phyloP scores from a whole-genome alignment of 2,329 filamentous ascomycete genomes.

The Ceratocystis cacaofunesta region DNA sequence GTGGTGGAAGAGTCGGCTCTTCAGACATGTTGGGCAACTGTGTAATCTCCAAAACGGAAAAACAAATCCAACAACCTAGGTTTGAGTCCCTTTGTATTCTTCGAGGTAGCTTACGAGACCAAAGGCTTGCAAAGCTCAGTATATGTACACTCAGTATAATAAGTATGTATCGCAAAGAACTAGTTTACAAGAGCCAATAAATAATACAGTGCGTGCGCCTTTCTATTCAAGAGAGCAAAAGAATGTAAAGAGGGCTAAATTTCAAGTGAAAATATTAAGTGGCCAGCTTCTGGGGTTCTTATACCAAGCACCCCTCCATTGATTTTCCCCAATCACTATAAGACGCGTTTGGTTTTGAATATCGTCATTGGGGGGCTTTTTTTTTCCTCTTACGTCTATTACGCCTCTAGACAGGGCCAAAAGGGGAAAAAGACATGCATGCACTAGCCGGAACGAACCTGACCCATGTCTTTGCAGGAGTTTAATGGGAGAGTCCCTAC shows the following conservation, averaged over 20 bases:
- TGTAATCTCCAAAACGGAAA: not conserved
- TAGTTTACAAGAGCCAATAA: not conserved
- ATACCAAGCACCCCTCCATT: not conserved
- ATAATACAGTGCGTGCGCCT: not conserved
- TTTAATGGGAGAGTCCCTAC: not conserved
- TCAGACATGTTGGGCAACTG: slow-evolving; percentile 25
- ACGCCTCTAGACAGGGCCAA: slow-evolving; percentile 1
- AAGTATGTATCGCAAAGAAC: slow-evolving; percentile 1
- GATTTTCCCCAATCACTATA: not conserved
- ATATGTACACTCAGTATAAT: not conserved
- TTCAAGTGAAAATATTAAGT: not conserved
- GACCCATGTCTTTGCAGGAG: not conserved
- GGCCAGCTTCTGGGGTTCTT: slow-evolving; percentile 2
- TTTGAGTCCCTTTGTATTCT: not conserved
- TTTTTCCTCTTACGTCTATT: not conserved
- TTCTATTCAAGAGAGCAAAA: not conserved
- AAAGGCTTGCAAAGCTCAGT: not conserved
- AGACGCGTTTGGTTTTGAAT: not conserved
- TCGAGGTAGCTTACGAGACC: no score
- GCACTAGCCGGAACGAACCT: not conserved
- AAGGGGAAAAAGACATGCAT: not conserved
- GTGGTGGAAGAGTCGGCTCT: slow-evolving; percentile 29
- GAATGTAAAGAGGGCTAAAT: not conserved
- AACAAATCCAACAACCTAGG: not conserved
- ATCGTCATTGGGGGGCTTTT: slow-evolving; percentile 4